Evolutionary conservation across 2,329 filamentous ascomycete species (phyloP).

Genomic region (Aspergillus hortae): DNA sequence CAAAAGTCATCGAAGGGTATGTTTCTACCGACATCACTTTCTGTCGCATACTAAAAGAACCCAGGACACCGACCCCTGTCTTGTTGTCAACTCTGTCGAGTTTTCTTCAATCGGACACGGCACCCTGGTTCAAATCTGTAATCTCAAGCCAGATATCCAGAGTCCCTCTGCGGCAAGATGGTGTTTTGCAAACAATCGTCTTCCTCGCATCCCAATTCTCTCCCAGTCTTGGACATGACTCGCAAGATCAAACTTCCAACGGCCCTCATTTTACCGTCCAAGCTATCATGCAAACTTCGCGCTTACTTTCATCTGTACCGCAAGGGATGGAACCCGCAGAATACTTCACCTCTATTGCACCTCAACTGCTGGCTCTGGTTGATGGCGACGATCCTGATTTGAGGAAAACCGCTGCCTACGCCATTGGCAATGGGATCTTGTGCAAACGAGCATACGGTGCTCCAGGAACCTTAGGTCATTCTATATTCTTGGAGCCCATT

Average conservation of each 20-base stretch:
- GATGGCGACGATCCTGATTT: constrained; percentile 40
- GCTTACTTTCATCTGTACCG: constrained; percentile 40
- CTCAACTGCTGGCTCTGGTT: constrained; percentile 38
- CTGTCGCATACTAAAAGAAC: constrained; percentile 13
- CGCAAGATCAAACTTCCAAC: constrained; percentile 24
- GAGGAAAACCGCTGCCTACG: constrained; percentile 40
- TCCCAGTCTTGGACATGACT: constrained; percentile 35
- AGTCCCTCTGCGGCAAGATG: constrained; percentile 38
- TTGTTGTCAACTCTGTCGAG: constrained; percentile 35
- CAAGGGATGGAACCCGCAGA: constrained; percentile 30
- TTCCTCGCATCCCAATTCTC: constrained; percentile 43
- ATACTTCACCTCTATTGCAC: constrained; percentile 39
- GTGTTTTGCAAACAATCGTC: constrained; percentile 40
- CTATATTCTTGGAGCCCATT: constrained; percentile 40
- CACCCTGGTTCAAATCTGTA: constrained; percentile 36
- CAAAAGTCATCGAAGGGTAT: constrained; percentile 34
- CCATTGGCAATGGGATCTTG: constrained; percentile 42
- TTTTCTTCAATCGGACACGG: constrained; percentile 35
- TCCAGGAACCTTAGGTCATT: constrained; percentile 38
- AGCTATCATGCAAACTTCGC: constrained; percentile 43
- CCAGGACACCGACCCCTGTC: constrained; percentile 33
- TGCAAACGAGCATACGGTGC: constrained; percentile 38
- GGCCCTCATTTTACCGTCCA: constrained; percentile 42
- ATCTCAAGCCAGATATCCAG: constrained; percentile 37
- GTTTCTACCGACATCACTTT: constrained; percentile 1